Base-by-base conservation (phyloP, 371 early-diverging fungal genomes). In the Mucor plumbeus region DNA sequence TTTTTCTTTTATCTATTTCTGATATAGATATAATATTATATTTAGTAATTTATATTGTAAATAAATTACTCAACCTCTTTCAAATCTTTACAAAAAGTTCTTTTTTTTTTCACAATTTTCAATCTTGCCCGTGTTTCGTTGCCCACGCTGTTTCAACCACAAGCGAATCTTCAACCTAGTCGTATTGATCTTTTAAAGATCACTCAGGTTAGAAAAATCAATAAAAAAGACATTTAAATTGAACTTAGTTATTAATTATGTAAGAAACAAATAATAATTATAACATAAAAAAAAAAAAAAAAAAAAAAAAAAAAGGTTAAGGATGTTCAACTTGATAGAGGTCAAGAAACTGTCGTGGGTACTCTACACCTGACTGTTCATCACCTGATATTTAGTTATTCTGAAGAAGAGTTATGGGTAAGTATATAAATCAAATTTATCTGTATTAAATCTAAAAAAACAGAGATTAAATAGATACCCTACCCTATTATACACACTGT, bases 401-500 rank as follows among this genome's bases (percentile, higher is more conserved):
- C 80, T 26, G 84, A 83, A 33, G 78, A 87, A 44, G 93, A 94
- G 62, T 65, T 90, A 63, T 92, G 92, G 92, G 90, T 92, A 83
- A 58, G n/a, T 59, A 26, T 6, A 47, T 17, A 43, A 17, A 41
- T 5, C 8, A 55, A 21, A 54, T 19, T 3, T 3, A 26, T 5
- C 17, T 48, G 31, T 48, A 48, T 36, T 5, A 19, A 5, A 47
- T 7, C 17, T 26, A 26, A 26, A 26, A 26, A 26, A 26, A 26
- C 3, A 26, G 3, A 26, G 26, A 26, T 26, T 26, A 3, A 26
- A 44, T 79, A 93, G 95, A 86, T 96, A 54, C 87, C 90, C 50
- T 95, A 95, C 76, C 91, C 96, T 21, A 86, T 94, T 48, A 88
- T 97, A 21, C 91, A 92, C 71, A 89, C 91, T 6, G 92, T 95